Evolutionary conservation across 2,329 filamentous ascomycete species (phyloP), one percentile per base, ranked within the genome.

Genomic region (Diaporthe ilicicola): DNA sequence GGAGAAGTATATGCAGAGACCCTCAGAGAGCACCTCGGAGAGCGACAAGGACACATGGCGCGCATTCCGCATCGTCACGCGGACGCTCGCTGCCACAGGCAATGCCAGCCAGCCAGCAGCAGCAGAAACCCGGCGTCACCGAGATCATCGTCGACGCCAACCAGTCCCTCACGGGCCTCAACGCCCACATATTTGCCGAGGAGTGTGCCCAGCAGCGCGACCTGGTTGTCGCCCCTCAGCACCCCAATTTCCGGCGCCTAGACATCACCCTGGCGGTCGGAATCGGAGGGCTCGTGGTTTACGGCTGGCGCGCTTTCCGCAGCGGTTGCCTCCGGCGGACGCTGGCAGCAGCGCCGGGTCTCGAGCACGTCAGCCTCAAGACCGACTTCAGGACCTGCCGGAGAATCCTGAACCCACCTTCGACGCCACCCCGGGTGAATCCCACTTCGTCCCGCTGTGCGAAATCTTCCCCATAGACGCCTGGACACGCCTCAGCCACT

Each of bases 141-240:
- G 82, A 83, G 56, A 73, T 85, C 2, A 44, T 79, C 6, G 17
- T 84, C 7, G 79, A 83, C 56, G 74, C 72, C 3, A 73, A 79
- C 54, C 53, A 73, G 13, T 70, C 82, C 6, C 10, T 68, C 2
- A 80, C 77, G 0, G 80, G 81, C 1, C 72, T 83, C 0, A 81
- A 76, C 15, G 77, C 74, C 27, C 73, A 71, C n/a, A 72, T 81
- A 10, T 81, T 82, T 65, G 74, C 77, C 6, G 19, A 74, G 39
- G 32, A 4, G 7, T 76, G 73, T 34, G 61, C 74, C 7, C 77
- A 80, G 42, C 77, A 79, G 44, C 17, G 72, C 7, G 48, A 80
- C 65, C 67, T 80, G 1, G 71, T 68, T 5, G 64, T 73, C 2
- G 37, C 78, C 1, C 69, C 79, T 6, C 56, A 65, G n/a, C 75